Base-by-base conservation (phyloP, 176 grass and related monocot species). In the Poa annua region DNA sequence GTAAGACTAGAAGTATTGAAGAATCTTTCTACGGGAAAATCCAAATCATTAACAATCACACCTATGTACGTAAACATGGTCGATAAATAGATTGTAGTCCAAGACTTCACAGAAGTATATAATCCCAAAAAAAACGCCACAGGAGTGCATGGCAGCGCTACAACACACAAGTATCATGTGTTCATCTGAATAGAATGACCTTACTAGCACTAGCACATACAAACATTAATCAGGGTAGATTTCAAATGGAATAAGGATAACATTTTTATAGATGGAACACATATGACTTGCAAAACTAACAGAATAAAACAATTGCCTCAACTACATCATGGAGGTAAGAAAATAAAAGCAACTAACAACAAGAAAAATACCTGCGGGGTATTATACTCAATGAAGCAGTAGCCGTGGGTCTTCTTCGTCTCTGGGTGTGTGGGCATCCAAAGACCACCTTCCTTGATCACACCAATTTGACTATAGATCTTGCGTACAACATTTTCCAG, bases 341-440 rank as follows among this genome's bases (percentile, higher is more conserved):
- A 39, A 34, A 29, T 16, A 51, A 38, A 62, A 2, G 0, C 39
- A 32, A 11, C 55, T 55, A 56, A 29, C 2, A 71, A 50, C 7
- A 48, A 83, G 35, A 29, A 55, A 81, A 82, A 32, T 85, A 97
- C 92, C 92, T 97, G 92, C 15, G 90, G 83, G 2, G 90, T 97
- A 64, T 84, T 86, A 50, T 90, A 97, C 53, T 94, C 95, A 17
- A 97, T 84, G 82, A 97, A 94, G 87, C 95, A 93, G 80, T 93
- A 97, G 1, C 95, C 95, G 3, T 91, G 83, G 7, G 92, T 93
- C 88, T 90, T 97, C 42, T 94, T 81, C 34, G 92, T 93, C 9
- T 94, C 88, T 52, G 82, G 79, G 71, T 94, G 82, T 32, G 94
- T 71, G 3, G 95, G 95, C 95, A 97, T 97, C 92, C 90, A 92